Percentiles rank a stretch among this genome's conserved stretches.
These are phyloP conservation scores for Phascolomyces articulosus DNA, from an alignment of 371 early-diverging fungal species.

Conservation along the genomic window DNA sequence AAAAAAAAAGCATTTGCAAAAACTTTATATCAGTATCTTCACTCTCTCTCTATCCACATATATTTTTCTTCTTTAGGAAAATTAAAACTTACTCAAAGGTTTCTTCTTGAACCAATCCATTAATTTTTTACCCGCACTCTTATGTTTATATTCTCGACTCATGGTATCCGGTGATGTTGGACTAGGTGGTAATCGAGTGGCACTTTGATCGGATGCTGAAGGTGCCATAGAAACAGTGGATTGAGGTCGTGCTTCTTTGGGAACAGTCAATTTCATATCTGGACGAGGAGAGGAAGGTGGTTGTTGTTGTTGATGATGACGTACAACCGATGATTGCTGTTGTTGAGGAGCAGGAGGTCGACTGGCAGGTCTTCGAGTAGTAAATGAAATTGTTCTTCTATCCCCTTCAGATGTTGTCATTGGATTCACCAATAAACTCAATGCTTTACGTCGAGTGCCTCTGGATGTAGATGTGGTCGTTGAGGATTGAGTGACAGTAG, in stretches of 20 bases:
- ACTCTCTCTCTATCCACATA: too few species aligned
- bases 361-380: constrained; percentile 4
- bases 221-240: constrained; percentile 17
- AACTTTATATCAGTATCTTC: neutral
- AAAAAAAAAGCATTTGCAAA: neutral
- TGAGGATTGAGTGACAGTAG: neutral
- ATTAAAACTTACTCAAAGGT: constrained; percentile 51
- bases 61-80: too few species aligned
- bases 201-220: constrained; percentile 41
- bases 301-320: neutral
- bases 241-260: constrained; percentile 26
- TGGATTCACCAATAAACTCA: constrained; percentile 55
- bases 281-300: constrained; percentile 4
- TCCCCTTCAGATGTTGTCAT: constrained; percentile 26
- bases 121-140: constrained; percentile 65
- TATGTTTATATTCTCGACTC: constrained; percentile 37
- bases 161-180: constrained; percentile 9
- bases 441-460: constrained; percentile 59
- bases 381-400: constrained; percentile 11
- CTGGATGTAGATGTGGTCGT: constrained; percentile 20
- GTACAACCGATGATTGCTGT: neutral
- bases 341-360: constrained; percentile 1
- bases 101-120: constrained; percentile 77
- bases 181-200: constrained; percentile 16
- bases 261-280: constrained; percentile 13